phyloP scores from a whole-genome alignment of 176 grass and related monocot species.

The Zoysia pacifica region DNA sequence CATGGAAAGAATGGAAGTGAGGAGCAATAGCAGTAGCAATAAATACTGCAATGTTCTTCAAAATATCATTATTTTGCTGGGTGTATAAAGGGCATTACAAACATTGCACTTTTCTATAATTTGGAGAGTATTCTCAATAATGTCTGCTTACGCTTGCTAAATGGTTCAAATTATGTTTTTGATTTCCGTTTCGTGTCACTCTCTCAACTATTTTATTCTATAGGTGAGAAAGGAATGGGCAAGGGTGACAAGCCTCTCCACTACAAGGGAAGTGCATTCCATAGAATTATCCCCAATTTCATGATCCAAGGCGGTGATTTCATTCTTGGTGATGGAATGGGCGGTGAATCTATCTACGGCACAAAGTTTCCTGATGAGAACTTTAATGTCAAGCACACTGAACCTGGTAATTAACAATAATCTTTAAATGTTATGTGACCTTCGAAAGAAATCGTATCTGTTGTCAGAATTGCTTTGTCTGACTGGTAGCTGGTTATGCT shows the following conservation, averaged over 20 bases:
- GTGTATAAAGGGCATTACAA: not conserved
- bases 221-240: constrained; percentile 91
- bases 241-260: constrained; percentile 89
- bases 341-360: constrained; percentile 95
- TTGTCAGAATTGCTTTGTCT: not conserved
- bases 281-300: constrained; percentile 97
- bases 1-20: not conserved
- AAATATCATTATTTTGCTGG: not conserved
- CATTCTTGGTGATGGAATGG: constrained; percentile 89
- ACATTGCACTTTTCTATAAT: not conserved
- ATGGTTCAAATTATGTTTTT: not conserved
- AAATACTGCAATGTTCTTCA: not conserved
- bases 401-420: constrained; percentile 53
- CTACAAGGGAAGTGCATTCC: constrained; percentile 89
- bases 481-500: not conserved
- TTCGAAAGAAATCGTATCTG: not conserved
- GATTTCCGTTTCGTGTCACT: not conserved
- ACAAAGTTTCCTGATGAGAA: constrained; percentile 89
- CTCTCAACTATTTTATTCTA: constrained; percentile 19
- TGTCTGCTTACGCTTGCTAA: not conserved
- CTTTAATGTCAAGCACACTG: constrained; percentile 98
- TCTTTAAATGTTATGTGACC: not conserved
- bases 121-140: not conserved
- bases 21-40: constrained; percentile 1
- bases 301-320: constrained; percentile 99